Evolutionary conservation across 2,329 filamentous ascomycete species (phyloP).

Genomic region (Aspergillus aculeatus): DNA sequence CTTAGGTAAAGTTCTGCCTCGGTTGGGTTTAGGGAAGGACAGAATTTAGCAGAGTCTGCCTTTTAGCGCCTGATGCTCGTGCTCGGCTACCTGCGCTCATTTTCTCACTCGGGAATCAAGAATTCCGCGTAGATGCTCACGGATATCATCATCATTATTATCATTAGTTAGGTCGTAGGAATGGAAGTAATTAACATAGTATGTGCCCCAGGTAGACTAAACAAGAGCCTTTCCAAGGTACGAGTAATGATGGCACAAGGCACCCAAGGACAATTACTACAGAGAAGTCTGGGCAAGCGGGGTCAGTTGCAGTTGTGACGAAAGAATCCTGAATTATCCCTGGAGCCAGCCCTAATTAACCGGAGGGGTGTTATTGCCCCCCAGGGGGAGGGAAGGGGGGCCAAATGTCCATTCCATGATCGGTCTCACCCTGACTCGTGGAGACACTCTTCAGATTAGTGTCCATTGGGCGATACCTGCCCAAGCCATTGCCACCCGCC

Average conservation of each 20-base stretch:
- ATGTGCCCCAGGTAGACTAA: not conserved
- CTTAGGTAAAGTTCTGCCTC: not conserved
- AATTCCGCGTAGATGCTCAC: not conserved
- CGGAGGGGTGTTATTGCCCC: not conserved
- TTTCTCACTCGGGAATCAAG: not conserved
- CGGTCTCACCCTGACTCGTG: not conserved
- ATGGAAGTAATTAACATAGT: not conserved
- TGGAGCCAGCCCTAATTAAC: constrained; percentile 7
- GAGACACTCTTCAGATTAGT: constrained; percentile 36
- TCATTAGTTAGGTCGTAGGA: not conserved
- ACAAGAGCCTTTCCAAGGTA: not conserved
- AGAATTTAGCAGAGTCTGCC: not conserved
- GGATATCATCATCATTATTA: not conserved
- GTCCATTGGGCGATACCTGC: constrained; percentile 56
- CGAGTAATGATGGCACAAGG: not conserved
- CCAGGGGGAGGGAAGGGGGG: too few species aligned
- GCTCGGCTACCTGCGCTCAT: not conserved
- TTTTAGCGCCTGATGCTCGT: not conserved
- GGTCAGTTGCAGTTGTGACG: not conserved
- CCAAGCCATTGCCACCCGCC: constrained; percentile 50
- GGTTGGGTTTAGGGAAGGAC: not conserved
- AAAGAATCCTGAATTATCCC: not conserved
- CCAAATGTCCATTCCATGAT: too few species aligned
- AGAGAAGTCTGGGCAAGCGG: not conserved
- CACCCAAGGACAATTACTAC: not conserved